phyloP scores from a whole-genome alignment of 768 basidiomycete species.

The Tylopilus subfusipes region DNA sequence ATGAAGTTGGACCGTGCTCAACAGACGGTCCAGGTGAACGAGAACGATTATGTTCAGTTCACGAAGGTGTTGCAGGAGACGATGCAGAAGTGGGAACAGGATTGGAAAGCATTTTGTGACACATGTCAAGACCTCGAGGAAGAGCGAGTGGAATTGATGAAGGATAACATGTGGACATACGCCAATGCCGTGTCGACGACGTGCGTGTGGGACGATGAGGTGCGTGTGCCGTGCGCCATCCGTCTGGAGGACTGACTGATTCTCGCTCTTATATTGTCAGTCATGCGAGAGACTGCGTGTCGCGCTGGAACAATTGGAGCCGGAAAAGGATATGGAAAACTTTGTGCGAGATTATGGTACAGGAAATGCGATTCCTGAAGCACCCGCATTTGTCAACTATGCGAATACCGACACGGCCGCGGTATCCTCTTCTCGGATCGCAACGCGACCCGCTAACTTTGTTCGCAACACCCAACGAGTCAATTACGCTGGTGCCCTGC shows the following conservation, averaged over 20 bases:
- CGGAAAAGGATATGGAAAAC: conserved; percentile 81
- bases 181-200: conserved; percentile 96
- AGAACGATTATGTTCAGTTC: conserved; percentile 90
- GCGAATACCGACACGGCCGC: conserved; percentile 62
- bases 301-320: conserved; percentile 84
- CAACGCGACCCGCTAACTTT: conserved; percentile 58
- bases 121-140: conserved; percentile 95
- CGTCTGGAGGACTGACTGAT: background rate
- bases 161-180: conserved; percentile 93
- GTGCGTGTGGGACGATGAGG: conserved; percentile 95
- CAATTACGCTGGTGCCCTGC: conserved; percentile 22
- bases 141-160: conserved; percentile 89
- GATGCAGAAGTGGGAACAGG: conserved; percentile 80
- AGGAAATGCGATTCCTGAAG: conserved; percentile 82
- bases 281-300: conserved; percentile 89
- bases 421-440: conserved; percentile 52
- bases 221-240: conserved; percentile 35
- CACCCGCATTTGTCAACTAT: conserved; percentile 84
- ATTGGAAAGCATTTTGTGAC: conserved; percentile 95
- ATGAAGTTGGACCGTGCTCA: conserved; percentile 84
- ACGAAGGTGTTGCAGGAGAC: conserved; percentile 77
- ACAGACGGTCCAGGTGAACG: conserved; percentile 85
- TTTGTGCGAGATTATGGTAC: conserved; percentile 91
- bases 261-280: conserved; percentile 36
- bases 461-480: conserved; percentile 38